These are phyloP conservation scores for Phytophthora pluvialis DNA, from an alignment of 352 stramenopile genomes.

Conservation along the genomic window DNA sequence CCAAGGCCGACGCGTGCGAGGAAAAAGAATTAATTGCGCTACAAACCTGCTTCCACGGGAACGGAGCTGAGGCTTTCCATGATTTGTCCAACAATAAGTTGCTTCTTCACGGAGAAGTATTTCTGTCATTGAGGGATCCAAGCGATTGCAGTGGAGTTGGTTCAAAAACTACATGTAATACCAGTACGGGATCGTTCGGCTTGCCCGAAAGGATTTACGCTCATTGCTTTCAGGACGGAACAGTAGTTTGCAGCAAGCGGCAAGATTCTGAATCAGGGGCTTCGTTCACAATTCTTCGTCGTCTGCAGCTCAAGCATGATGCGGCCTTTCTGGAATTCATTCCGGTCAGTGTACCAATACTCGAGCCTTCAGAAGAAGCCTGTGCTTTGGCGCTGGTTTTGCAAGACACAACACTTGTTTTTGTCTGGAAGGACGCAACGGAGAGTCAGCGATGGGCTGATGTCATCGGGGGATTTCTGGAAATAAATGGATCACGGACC, in stretches of 20 bases:
- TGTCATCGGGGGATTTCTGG: slow-evolving; percentile 37
- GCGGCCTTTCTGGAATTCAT: slow-evolving; percentile 48
- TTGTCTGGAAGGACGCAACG: slow-evolving; percentile 28
- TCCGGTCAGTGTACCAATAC: slow-evolving; percentile 31
- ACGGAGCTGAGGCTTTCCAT: slow-evolving; percentile 24
- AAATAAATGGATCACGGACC: slow-evolving; percentile 41
- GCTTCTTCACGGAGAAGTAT: slow-evolving; percentile 40
- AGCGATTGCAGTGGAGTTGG: not conserved
- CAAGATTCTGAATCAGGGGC: slow-evolving; percentile 3
- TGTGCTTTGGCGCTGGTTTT: slow-evolving; percentile 39
- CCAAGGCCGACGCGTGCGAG: slow-evolving; percentile 32
- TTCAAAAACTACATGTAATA: not conserved
- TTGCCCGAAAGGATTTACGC: slow-evolving; percentile 24
- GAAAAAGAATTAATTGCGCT: slow-evolving; percentile 42
- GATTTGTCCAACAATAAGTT: slow-evolving; percentile 44
- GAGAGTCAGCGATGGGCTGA: slow-evolving; percentile 41
- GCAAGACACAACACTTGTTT: slow-evolving; percentile 20
- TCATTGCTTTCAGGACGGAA: slow-evolving; percentile 49
- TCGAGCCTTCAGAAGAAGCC: slow-evolving; percentile 7
- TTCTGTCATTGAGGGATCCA: slow-evolving; percentile 11
- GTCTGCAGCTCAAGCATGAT: slow-evolving; percentile 48
- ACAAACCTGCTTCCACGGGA: slow-evolving; percentile 35
- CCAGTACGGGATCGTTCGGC: not conserved
- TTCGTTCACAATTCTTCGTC: slow-evolving; percentile 29
- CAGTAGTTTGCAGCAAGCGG: slow-evolving; percentile 38